Evolutionary conservation across 2,329 filamentous ascomycete species (phyloP).

Genomic region (Aureobasidium namibiae): DNA sequence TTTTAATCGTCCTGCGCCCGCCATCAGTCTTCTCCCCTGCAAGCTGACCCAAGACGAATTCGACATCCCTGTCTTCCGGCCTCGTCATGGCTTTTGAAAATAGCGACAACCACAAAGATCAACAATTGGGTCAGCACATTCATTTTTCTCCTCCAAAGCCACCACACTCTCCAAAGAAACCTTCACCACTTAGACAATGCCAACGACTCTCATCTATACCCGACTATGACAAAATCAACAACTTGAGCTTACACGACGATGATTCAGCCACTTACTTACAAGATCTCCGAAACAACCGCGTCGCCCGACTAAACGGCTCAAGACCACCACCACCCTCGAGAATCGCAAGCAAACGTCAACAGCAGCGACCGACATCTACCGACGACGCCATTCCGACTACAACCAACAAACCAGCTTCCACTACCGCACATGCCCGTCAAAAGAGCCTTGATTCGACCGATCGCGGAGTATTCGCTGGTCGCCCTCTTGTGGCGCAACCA

Average conservation of each 20-base stretch:
- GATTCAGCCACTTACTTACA: constrained; percentile 59
- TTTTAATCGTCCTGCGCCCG: constrained; percentile 7
- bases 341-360: constrained; percentile 20
- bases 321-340: constrained; percentile 53
- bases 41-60: constrained; percentile 8
- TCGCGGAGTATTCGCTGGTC: constrained; percentile 23
- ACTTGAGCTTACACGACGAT: constrained; percentile 19
- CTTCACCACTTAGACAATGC: constrained; percentile 16
- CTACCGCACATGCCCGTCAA: background rate
- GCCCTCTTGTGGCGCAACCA: constrained; percentile 21
- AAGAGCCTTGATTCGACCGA: constrained; percentile 8
- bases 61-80: constrained; percentile 9
- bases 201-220: constrained; percentile 14
- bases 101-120: constrained; percentile 13
- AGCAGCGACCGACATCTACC: constrained; percentile 22
- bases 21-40: constrained; percentile 6
- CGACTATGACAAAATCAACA: constrained; percentile 17
- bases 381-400: background rate
- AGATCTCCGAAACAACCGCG: constrained; percentile 60
- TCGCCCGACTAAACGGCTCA: constrained; percentile 61
- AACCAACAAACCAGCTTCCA: background rate
- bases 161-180: constrained; percentile 10
- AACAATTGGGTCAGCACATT: constrained; percentile 24
- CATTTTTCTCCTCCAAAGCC: constrained; percentile 16
- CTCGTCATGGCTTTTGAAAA: background rate